Evolutionary conservation across 768 basidiomycete species (phyloP).

Genomic region (Mycena galericulata): DNA sequence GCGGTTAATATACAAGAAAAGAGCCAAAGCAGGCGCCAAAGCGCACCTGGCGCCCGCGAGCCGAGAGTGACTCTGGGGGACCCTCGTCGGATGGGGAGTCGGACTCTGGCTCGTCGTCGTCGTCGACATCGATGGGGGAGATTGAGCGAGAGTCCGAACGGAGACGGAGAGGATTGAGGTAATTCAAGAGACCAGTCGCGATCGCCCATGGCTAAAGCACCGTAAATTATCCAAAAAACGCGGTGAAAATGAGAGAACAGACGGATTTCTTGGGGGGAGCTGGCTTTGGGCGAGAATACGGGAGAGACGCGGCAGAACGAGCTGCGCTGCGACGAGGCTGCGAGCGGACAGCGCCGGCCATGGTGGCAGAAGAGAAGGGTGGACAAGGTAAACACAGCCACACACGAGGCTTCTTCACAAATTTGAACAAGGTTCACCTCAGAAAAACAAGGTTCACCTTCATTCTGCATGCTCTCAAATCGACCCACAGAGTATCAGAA

Average conservation of each 20-base stretch:
- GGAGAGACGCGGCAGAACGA: slow-evolving; percentile 57
- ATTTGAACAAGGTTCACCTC: background rate
- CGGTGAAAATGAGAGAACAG: slow-evolving; percentile 32
- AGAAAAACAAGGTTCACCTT: background rate
- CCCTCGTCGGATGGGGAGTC: slow-evolving; percentile 10
- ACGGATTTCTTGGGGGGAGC: slow-evolving; percentile 61
- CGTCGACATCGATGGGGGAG: slow-evolving; percentile 36
- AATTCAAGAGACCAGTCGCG: slow-evolving; percentile 57
- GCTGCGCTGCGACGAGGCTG: slow-evolving; percentile 52
- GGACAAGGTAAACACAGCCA: slow-evolving; percentile 22
- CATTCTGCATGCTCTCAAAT: background rate
- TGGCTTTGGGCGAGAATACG: slow-evolving; percentile 61
- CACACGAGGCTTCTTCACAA: background rate
- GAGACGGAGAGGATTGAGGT: slow-evolving; percentile 62
- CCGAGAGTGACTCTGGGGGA: slow-evolving; percentile 40
- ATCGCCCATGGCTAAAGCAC: slow-evolving; percentile 61
- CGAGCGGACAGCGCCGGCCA: slow-evolving; percentile 68
- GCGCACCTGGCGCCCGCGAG: slow-evolving; percentile 44
- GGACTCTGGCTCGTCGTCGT: slow-evolving; percentile 29
- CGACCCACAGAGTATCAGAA: slow-evolving; percentile 7
- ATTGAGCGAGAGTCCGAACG: slow-evolving; percentile 33
- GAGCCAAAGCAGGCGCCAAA: slow-evolving; percentile 23
- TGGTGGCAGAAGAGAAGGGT: slow-evolving; percentile 42
- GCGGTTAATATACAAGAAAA: slow-evolving; percentile 15
- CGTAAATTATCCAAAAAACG: slow-evolving; percentile 32